A percentile compares a stretch with the other conserved stretches of the same genome.
phyloP scores from a whole-genome alignment of 2,329 filamentous ascomycete genomes.

The Truncatella angustata region DNA sequence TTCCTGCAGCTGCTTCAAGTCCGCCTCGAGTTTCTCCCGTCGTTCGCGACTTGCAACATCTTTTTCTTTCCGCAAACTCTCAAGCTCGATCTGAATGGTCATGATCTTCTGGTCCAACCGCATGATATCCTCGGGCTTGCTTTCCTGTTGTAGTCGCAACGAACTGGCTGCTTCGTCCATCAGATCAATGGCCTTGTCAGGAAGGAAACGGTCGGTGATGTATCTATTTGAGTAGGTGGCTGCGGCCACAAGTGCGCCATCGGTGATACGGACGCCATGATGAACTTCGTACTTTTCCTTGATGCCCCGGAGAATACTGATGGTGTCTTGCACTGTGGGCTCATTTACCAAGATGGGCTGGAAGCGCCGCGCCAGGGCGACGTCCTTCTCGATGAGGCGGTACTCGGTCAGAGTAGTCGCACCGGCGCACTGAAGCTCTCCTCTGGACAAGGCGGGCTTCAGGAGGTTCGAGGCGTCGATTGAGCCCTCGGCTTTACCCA shows the following conservation, averaged over 20 bases:
- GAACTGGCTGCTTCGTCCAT: constrained; percentile 95
- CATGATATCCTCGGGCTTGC: constrained; percentile 93
- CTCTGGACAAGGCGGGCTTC: constrained; percentile 89
- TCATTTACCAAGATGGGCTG: constrained; percentile 94
- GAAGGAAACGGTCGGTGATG: constrained; percentile 92
- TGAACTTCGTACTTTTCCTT: constrained; percentile 98
- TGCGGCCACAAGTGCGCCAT: constrained; percentile 86
- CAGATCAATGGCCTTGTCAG: constrained; percentile 95
- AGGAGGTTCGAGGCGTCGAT: constrained; percentile 95
- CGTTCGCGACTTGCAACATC: constrained; percentile 87
- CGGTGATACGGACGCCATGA: constrained; percentile 92
- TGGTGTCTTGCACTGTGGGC: constrained; percentile 85
- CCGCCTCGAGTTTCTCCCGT: constrained; percentile 77
- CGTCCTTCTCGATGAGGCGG: constrained; percentile 91
- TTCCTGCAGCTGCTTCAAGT: constrained; percentile 72
- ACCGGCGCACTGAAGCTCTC: constrained; percentile 91
- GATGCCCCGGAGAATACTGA: constrained; percentile 92
- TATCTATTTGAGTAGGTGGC: constrained; percentile 93
- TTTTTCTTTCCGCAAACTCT: constrained; percentile 90
- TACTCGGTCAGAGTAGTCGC: constrained; percentile 94
- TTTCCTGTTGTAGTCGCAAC: constrained; percentile 89
- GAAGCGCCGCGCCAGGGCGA: constrained; percentile 86
- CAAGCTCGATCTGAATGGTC: constrained; percentile 16
- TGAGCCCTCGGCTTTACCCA: constrained; percentile 93
- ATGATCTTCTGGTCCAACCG: constrained; percentile 11